A percentile compares a stretch with the other conserved stretches of the same genome.
Evolutionary conservation across 2,329 filamentous ascomycete genomes (phyloP).

Genomic region (Hypoxylon sp.): DNA sequence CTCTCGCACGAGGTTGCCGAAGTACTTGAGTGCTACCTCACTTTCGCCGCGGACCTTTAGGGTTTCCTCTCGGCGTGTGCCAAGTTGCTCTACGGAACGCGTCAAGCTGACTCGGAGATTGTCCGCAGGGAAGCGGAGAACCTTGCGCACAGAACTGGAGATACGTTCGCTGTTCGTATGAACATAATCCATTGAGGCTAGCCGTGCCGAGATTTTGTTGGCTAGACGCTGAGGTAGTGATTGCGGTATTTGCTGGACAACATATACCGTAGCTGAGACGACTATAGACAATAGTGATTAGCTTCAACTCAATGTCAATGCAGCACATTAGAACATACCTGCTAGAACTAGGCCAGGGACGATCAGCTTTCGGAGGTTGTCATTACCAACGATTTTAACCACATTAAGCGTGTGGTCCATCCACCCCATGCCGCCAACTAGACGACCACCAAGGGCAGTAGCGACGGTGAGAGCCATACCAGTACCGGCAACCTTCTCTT

Average conservation of each 20-base stretch:
- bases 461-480: conserved; percentile 94
- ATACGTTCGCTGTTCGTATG: conserved; percentile 90
- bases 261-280: conserved; percentile 80
- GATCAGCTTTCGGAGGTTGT: conserved; percentile 83
- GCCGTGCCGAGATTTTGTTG: conserved; percentile 84
- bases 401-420: conserved; percentile 87
- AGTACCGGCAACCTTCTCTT: conserved; percentile 94
- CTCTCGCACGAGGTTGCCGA: conserved; percentile 82
- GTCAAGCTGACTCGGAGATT: conserved; percentile 87
- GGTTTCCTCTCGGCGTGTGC: conserved; percentile 82
- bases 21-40: conserved; percentile 90
- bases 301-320: conserved; percentile 23
- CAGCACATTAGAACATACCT: conserved; percentile 68
- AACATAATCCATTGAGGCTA: conserved; percentile 89
- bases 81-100: conserved; percentile 86
- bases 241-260: conserved; percentile 87
- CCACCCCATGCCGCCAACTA: conserved; percentile 89
- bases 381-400: conserved; percentile 82
- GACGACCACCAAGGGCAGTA: conserved; percentile 83
- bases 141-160: conserved; percentile 85
- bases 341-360: conserved; percentile 83
- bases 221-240: conserved; percentile 89
- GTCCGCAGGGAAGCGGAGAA: conserved; percentile 87
- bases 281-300: conserved; percentile 62
- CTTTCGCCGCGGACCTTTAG: conserved; percentile 85